Base-by-base conservation (phyloP, 2,329 filamentous ascomycete species). In the Sphaerulina vaccinii region DNA sequence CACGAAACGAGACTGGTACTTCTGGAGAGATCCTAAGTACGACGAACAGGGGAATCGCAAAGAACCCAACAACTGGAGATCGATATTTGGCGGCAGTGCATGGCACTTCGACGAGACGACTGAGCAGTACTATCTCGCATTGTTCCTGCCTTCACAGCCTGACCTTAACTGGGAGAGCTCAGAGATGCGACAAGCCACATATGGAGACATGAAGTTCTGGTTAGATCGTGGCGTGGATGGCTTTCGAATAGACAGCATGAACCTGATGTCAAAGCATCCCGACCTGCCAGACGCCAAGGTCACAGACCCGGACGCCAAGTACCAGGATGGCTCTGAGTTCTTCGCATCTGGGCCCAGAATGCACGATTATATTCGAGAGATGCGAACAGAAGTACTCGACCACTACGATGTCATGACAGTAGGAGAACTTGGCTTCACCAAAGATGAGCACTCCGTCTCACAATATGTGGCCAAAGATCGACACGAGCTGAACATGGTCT, bases 401-500 rank as follows among this genome's bases (percentile, higher is more conserved):
- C 68, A 77, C 46, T 76, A 78, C 54, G 70, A 77, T 53, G 74
- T 74, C 5, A 73, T 78, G 54, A 77, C 73, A 51, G 75, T 79
- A 1, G 76, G 76, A 10, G 76, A 78, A 65, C 76, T 77, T 15
- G 55, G 56, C 9, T 74, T 73, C 73, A 15, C 75, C 51, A 64
- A 68, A 73, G 8, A 74, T 76, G 50, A 46, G 32, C 36, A 43
- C 13, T 43, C 46, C 7, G 54, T 54, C 13, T 46, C 46, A 18
- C 36, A 72, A 15, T 74, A 73, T 4, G 82, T 87, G 2, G 74
- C 74, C 4, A 75, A 73, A 32, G 21, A 54, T 21, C 74, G 80
- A 8, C 74, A 76, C 27, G 83, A 87, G 63, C 68, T 87, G 42
- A 83, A 80, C 65, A 87, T 87, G 82, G 83, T 87, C 44, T 87